Percentiles rank a stretch among this genome's conserved stretches.
Conservation (phyloP, 148 eudicot species). For the Euryodendron excelsum region DNA sequence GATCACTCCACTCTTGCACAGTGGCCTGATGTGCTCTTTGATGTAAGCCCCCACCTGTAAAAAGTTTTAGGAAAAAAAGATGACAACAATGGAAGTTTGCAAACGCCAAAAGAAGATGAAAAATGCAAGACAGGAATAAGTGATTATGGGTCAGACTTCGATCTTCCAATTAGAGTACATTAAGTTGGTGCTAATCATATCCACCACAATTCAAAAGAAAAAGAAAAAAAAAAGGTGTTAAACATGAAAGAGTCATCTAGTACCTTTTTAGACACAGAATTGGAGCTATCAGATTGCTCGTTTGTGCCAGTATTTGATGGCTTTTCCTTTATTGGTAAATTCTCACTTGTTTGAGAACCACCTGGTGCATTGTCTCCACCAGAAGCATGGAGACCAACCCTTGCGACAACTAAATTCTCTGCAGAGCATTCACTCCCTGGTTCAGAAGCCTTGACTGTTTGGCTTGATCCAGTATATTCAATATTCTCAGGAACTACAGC, state of each 20-base stretch:
- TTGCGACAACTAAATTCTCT: slow-evolving; percentile 9
- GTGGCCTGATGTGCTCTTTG: slow-evolving; percentile 94
- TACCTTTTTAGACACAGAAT: slow-evolving; percentile 66
- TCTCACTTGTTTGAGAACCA: slow-evolving; percentile 34
- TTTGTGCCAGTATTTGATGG: slow-evolving; percentile 19
- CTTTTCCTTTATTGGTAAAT: slow-evolving; percentile 29
- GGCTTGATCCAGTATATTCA: slow-evolving; percentile 24
- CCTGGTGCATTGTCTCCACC: slow-evolving; percentile 27
- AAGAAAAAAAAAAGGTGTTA: neutral
- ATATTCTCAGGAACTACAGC: slow-evolving; percentile 17
- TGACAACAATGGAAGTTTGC: neutral
- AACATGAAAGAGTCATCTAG: neutral
- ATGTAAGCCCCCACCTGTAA: slow-evolving; percentile 84
- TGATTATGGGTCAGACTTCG: neutral
- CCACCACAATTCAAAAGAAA: neutral
- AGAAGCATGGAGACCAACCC: slow-evolving; percentile 1
- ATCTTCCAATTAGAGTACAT: neutral
- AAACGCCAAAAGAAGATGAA: neutral
- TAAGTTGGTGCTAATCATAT: neutral
- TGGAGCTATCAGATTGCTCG: slow-evolving; percentile 36
- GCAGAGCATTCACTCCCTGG: slow-evolving; percentile 19
- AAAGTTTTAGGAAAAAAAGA: neutral
- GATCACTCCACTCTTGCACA: slow-evolving; percentile 91
- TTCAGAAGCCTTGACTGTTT: slow-evolving; percentile 24
- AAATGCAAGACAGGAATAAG: no score